A percentile compares a stretch with the other conserved stretches of the same genome.
Conservation (phyloP, 331 rosid genomes). For the Malus hybrid region DNA sequence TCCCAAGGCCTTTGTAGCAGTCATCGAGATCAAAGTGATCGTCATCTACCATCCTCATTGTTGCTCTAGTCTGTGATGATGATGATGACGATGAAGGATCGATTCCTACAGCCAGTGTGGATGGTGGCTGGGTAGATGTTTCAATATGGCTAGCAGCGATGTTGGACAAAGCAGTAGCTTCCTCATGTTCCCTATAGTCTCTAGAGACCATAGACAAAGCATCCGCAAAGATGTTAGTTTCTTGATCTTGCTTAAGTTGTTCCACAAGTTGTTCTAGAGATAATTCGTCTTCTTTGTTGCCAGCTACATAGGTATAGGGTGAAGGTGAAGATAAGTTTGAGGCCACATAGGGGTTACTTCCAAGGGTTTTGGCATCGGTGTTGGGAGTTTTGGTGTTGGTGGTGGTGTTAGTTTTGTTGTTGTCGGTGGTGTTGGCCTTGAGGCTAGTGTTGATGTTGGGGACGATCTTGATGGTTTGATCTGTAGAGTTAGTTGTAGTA, state of each 20-base stretch:
- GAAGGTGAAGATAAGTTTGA: not conserved
- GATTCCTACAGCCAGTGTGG: not conserved
- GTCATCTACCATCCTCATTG: not conserved
- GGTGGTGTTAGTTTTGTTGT: not conserved
- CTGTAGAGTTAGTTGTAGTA: not conserved
- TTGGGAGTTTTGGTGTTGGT: not conserved
- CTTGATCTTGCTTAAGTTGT: slow-evolving; percentile 18
- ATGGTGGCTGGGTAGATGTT: not conserved
- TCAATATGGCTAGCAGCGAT: not conserved
- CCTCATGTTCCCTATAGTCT: not conserved
- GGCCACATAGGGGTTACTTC: not conserved
- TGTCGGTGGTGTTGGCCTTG: not conserved
- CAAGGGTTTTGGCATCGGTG: not conserved
- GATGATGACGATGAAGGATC: not conserved
- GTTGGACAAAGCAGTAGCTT: not conserved
- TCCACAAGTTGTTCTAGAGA: slow-evolving; percentile 19
- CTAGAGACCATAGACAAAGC: not conserved
- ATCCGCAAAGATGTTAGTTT: not conserved
- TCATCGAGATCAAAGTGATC: slow-evolving; percentile 11
- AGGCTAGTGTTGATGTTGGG: not conserved
- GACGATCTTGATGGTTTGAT: not conserved
- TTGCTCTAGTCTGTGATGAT: not conserved
- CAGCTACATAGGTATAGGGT: not conserved
- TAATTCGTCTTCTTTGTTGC: slow-evolving; percentile 28
- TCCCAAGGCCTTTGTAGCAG: slow-evolving; percentile 25